Conservation (phyloP, 768 basidiomycete genomes). For the Psilocybe cubensis region DNA sequence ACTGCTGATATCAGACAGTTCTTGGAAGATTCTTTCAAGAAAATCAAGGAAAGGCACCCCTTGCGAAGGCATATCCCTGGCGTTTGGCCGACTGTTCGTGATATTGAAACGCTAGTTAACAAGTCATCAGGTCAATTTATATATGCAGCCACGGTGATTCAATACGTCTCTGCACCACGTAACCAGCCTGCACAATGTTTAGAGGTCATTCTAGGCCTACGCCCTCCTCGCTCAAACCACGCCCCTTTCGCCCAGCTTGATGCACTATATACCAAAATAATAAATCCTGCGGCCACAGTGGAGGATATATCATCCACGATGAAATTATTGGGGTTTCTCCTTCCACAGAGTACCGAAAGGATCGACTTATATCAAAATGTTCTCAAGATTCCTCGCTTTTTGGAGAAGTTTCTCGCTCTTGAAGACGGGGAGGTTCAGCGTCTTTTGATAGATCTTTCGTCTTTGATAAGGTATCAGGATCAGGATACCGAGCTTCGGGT, state of each 20-base stretch:
- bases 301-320: not conserved
- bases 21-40: not conserved
- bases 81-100: not conserved
- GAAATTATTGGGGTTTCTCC: not conserved
- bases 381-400: not conserved
- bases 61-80: not conserved
- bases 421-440: not conserved
- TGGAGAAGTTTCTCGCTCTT: not conserved
- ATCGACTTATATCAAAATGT: not conserved
- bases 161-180: conserved; percentile 1
- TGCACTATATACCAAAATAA: not conserved
- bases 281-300: not conserved
- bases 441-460: not conserved
- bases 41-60: not conserved
- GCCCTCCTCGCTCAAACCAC: not conserved
- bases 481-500: not conserved
- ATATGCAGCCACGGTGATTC: not conserved
- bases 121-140: conserved; percentile 6
- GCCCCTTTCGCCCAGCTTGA: conserved; percentile 1
- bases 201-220: not conserved
- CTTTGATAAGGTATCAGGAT: not conserved
- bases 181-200: not conserved
- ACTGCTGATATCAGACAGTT: not conserved
- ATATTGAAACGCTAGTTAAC: not conserved
- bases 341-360: not conserved